Conservation (phyloP, 345 rosid genomes). For the Pseudoturritis turrita region DNA sequence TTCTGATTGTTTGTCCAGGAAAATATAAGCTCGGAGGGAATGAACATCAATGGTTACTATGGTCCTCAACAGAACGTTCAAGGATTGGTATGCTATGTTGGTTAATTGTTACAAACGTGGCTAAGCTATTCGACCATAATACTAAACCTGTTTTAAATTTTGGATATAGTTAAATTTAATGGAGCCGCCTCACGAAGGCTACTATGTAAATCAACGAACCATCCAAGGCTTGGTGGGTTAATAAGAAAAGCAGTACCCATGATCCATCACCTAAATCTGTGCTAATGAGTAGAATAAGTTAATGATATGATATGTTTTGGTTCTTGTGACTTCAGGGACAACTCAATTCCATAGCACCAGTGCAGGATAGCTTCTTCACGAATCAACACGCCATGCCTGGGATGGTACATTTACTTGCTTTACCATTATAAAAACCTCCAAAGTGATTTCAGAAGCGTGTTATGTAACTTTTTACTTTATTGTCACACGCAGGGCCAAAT, state of each 20-base stretch:
- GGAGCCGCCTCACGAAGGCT: constrained; percentile 71
- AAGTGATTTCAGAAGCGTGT: not conserved
- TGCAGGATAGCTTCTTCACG: constrained; percentile 45
- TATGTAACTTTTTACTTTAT: not conserved
- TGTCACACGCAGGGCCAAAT: constrained; percentile 38
- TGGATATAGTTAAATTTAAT: constrained; percentile 53
- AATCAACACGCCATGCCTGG: constrained; percentile 53
- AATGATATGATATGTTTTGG: not conserved
- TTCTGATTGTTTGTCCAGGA: constrained; percentile 32
- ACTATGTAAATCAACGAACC: constrained; percentile 50
- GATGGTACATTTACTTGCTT: constrained; percentile 35
- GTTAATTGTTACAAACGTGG: not conserved
- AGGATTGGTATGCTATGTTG: constrained; percentile 43
- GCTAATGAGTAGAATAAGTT: not conserved
- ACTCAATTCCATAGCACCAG: constrained; percentile 38
- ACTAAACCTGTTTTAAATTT: constrained; percentile 16
- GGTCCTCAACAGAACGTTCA: constrained; percentile 49
- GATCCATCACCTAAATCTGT: not conserved
- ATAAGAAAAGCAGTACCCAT: not conserved
- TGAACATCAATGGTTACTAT: constrained; percentile 47
- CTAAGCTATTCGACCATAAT: not conserved
- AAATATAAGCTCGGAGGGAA: constrained; percentile 45
- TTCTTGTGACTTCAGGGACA: constrained; percentile 42
- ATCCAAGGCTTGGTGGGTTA: constrained; percentile 50
- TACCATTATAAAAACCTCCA: not conserved